Percentiles rank a stretch among this genome's conserved stretches.
These are phyloP conservation scores for Kwoniella botswanensis DNA, from an alignment of 768 basidiomycete species.

Conservation along the genomic window DNA sequence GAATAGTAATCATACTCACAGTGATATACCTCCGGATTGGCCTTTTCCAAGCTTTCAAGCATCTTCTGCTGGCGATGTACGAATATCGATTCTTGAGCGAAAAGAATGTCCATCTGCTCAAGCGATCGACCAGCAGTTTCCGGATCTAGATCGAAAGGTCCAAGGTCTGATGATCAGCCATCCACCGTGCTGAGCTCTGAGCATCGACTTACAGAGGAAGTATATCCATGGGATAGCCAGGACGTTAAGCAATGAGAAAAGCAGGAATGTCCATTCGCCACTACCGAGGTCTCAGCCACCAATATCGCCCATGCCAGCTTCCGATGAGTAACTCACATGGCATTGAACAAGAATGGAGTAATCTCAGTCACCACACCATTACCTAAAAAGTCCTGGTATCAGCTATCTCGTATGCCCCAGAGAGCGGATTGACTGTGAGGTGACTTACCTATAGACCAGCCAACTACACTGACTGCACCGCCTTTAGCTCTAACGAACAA, in stretches of 20 bases:
- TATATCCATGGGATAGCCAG: conserved; percentile 29
- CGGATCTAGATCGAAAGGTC: conserved; percentile 27
- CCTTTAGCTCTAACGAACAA: conserved; percentile 36
- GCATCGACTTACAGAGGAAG: conserved; percentile 15
- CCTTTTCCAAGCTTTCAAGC: conserved; percentile 1
- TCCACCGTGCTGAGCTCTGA: neutral
- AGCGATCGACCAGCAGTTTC: conserved; percentile 30
- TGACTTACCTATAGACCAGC: conserved; percentile 27
- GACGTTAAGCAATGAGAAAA: conserved; percentile 38
- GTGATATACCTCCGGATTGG: conserved; percentile 12
- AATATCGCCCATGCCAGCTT: neutral
- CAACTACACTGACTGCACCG: conserved; percentile 30
- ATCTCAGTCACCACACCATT: conserved; percentile 37
- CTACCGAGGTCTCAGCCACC: conserved; percentile 21
- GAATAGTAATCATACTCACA: neutral
- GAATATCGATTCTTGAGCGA: conserved; percentile 26
- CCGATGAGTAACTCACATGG: conserved; percentile 17
- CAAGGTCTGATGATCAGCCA: neutral
- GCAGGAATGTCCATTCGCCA: conserved; percentile 40
- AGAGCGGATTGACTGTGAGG: neutral
- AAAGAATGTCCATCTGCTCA: conserved; percentile 41
- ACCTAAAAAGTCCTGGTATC: conserved; percentile 18
- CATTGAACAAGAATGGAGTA: conserved; percentile 39
- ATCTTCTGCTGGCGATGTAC: conserved; percentile 11
- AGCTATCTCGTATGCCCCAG: neutral